Evolutionary conservation across 1,139 yeast genomes (phyloP), one percentile per base, ranked within the genome.

Genomic region (Taphrina wiesneri): DNA sequence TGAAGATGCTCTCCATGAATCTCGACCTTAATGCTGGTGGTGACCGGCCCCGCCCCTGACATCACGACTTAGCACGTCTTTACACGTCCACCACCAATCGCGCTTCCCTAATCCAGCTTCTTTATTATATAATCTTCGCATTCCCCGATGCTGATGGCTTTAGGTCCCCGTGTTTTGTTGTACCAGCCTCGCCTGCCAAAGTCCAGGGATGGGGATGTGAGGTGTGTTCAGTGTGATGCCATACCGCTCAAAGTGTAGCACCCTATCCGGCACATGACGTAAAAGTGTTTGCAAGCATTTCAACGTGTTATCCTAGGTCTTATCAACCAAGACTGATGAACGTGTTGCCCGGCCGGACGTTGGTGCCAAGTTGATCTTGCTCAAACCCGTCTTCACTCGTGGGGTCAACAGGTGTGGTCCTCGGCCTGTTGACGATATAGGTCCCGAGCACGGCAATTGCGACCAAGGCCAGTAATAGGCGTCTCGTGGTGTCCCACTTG

Each of bases 401-500:
- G 13, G 39, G 41, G 39, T 26, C 36, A 2, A 21, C 23, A 11
- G 43, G 30, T 11, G 23, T 25, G 46, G 19, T 59, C 47, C 53
- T 26, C 17, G 64, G 64, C 28, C 64, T 36, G n/a, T 60, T 60
- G 64, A 60, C 49, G 34, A 60, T 21, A 23, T 60, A 60, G 15
- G 64, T 60, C 19, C 64, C 64, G 23, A 60, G 45, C n/a, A 60
- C 64, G 34, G 64, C 64, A 19, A 60, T 28, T 6, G 43, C 41
- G 19, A 60, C 64, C 36, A 60, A 32, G 15, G 52, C 61, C 17
- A 62, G 61, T 13, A 62, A 51, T 11, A 62, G 34, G 15, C 65
- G 65, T 25, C 61, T 74, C 71, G 68, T 70, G 65, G 63, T 49
- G 36, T 60, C 64, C 67, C 67, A 65, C 46, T 61, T 60, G 39